Evolutionary conservation across 108 stramenopile species (phyloP), one percentile per base, ranked within the genome.

Genomic region (Conticribra guillardii): DNA sequence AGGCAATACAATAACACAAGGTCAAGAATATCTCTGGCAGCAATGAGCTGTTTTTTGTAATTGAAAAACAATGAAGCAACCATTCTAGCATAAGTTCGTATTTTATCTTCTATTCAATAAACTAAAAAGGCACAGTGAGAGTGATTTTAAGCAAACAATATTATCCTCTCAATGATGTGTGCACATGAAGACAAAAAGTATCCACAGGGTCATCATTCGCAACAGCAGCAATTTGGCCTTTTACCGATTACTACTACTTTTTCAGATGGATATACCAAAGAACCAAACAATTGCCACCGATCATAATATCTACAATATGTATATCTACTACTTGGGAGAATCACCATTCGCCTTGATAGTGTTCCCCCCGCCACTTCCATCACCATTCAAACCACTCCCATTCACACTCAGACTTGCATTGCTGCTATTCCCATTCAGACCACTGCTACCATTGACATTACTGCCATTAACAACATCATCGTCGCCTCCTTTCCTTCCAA

Each of bases 341-440:
- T 41, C 37, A 9, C 37, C 37, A 41, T 41, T 41, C 37, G 11
- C 37, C 11, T 41, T 41, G 37, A 41, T 41, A 41, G 5, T 41
- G 11, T 41, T 41, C 37, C 5, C 5, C 5, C 5, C 37, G 11
- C 37, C 37, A 41, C 37, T 5, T 41, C 37, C 37, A 58, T 58
- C 32, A 54, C 53, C 53, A 54, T 51, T 51, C 50, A 22, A 21
- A 19, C 22, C 3, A 19, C 7, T 51, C 18, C 50, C 50, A 51
- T 54, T 54, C 9, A 54, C 26, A 0, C 14, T 57, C 56, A 29
- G 14, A 51, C 50, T 22, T 21, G 19, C 50, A 51, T n/a, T n/a
- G n/a, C 22, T 51, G 16, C 5, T 51, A 18, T 22, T 15, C n/a
- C 56, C 11, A 4, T 32, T 15, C 56, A 31, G 19, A 0, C 29